Conservation (phyloP, 2,329 filamentous ascomycete species). For the Cyclaneusma minus region DNA sequence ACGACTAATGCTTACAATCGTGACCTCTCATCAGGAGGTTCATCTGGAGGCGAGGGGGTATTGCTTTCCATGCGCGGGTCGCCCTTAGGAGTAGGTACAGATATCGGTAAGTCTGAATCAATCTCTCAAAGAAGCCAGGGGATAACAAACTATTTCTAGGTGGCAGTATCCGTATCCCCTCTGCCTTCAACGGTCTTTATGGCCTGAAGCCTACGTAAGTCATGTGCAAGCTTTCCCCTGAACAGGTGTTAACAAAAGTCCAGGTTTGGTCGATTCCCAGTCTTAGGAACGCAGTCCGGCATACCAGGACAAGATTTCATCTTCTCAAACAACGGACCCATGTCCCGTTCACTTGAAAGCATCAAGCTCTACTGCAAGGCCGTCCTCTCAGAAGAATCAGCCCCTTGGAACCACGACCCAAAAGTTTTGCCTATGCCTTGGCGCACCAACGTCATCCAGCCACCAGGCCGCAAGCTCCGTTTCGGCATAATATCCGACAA, state of each 20-base stretch:
- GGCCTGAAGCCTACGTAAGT: constrained; percentile 21
- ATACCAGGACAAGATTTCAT: constrained; percentile 24
- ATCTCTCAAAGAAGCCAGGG: background rate
- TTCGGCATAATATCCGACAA: constrained; percentile 21
- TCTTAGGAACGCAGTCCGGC: constrained; percentile 20
- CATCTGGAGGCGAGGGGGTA: constrained; percentile 14
- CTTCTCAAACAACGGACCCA: constrained; percentile 22
- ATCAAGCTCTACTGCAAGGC: constrained; percentile 21
- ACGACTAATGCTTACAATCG: constrained; percentile 16
- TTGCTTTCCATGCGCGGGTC: constrained; percentile 15
- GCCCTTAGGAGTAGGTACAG: constrained; percentile 15
- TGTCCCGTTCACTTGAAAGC: constrained; percentile 19
- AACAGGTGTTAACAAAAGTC: constrained; percentile 6
- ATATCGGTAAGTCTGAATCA: constrained; percentile 12
- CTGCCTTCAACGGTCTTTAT: constrained; percentile 21
- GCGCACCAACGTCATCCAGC: constrained; percentile 18
- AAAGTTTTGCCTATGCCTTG: constrained; percentile 23
- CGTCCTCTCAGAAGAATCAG: constrained; percentile 16
- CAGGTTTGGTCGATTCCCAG: constrained; percentile 22
- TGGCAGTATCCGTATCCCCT: constrained; percentile 23
- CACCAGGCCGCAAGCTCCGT: constrained; percentile 19
- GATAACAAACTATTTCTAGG: no score
- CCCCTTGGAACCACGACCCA: constrained; percentile 22
- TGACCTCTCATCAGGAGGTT: constrained; percentile 14
- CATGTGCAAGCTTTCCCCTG: background rate